These are phyloP conservation scores for Xerocomus nothofagi DNA, from an alignment of 1,284 basidiomycete species.

Conservation along the genomic window DNA sequence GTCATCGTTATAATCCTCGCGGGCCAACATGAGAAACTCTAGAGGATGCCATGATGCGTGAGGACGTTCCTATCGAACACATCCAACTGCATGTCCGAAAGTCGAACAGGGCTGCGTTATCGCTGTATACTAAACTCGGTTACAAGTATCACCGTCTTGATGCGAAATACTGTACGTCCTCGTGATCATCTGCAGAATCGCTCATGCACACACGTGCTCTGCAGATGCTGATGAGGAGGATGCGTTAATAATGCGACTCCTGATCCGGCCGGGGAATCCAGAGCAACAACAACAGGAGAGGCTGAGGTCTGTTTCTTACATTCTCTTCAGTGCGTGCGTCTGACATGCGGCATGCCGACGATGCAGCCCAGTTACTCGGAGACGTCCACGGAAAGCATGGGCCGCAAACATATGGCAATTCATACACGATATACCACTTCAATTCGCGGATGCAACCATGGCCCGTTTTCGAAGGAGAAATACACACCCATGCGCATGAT, in stretches of 20 bases:
- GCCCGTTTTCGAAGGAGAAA: slow-evolving; percentile 16
- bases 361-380: slow-evolving; percentile 5
- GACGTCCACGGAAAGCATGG: slow-evolving; percentile 14
- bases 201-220: not conserved
- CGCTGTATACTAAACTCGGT: slow-evolving; percentile 82
- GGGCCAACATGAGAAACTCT: slow-evolving; percentile 7
- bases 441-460: slow-evolving; percentile 12
- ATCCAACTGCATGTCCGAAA: slow-evolving; percentile 87
- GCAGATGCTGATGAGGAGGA: slow-evolving; percentile 84
- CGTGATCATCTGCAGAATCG: not conserved
- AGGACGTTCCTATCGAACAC: slow-evolving; percentile 68
- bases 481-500: too few species aligned
- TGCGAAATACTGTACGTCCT: slow-evolving; percentile 76
- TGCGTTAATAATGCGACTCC: slow-evolving; percentile 77
- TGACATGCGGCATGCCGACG: not conserved
- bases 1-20: slow-evolving; percentile 4
- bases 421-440: slow-evolving; percentile 15
- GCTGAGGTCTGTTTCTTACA: slow-evolving; percentile 14
- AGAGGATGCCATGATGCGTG: slow-evolving; percentile 87
- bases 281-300: slow-evolving; percentile 1
- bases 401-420: slow-evolving; percentile 16
- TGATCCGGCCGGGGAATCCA: slow-evolving; percentile 37
- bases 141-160: slow-evolving; percentile 78
- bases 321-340: not conserved
- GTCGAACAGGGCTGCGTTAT: slow-evolving; percentile 83